Evolutionary conservation across 805 yeast species (phyloP).

Genomic region (Candida easanensis): DNA sequence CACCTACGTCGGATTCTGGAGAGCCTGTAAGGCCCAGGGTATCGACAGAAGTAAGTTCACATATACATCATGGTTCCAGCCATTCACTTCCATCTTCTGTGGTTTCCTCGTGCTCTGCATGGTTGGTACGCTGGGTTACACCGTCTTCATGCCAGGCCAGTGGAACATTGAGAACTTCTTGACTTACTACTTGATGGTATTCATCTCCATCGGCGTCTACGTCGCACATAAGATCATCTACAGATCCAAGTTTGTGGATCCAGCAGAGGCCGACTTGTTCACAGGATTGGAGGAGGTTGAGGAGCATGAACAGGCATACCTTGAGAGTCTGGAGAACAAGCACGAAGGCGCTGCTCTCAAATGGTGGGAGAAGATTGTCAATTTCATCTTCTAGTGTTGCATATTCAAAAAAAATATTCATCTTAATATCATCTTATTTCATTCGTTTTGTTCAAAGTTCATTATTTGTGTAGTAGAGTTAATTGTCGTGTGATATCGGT

Average conservation of each 20-base stretch:
- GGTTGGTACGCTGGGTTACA: constrained; percentile 65
- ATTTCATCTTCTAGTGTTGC: neutral
- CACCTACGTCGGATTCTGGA: constrained; percentile 61
- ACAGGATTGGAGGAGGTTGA: constrained; percentile 57
- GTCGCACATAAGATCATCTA: constrained; percentile 46
- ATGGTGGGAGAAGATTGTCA: neutral
- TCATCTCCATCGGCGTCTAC: constrained; percentile 46
- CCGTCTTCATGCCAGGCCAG: constrained; percentile 64
- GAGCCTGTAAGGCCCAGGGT: constrained; percentile 55
- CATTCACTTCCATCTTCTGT: constrained; percentile 49
- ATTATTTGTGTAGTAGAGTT: too few relatives aligned
- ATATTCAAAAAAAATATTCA: too few relatives aligned
- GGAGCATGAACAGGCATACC: constrained; percentile 44
- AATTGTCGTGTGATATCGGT: too few relatives aligned
- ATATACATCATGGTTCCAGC: constrained; percentile 57
- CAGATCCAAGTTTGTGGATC: constrained; percentile 43
- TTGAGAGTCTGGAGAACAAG: constrained; percentile 12
- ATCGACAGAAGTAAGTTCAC: constrained; percentile 38
- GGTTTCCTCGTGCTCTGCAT: constrained; percentile 46
- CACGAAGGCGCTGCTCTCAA: neutral
- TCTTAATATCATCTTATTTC: too few relatives aligned
- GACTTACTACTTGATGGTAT: constrained; percentile 72
- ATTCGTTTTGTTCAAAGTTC: too few relatives aligned
- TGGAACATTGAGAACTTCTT: constrained; percentile 67
- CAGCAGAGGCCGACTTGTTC: constrained; percentile 50